Evolutionary conservation across 2,329 filamentous ascomycete species (phyloP), one percentile per base, ranked within the genome.

Genomic region (Niveomyces coronatus): DNA sequence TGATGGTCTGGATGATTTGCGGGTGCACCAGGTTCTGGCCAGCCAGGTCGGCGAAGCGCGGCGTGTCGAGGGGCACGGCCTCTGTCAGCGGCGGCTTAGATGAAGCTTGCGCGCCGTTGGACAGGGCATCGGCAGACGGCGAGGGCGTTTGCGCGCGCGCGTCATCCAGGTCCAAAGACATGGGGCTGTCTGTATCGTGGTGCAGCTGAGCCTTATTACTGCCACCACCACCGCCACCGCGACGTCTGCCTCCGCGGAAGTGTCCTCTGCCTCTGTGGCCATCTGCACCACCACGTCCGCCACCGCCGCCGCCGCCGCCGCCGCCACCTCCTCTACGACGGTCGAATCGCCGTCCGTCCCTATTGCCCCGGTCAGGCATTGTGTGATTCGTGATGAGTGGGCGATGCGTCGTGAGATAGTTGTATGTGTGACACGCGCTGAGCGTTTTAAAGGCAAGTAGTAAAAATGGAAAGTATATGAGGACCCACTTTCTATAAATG

Each of bases 1-100:
- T 61, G 51, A 71, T 64, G 47, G 68, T 63, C 48, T 66, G 47
- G 15, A 75, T 53, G 29, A 75, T 52, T 22, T 59, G 50, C 2
- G 65, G 64, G 47, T 72, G 54, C 26, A 73, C 60, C 16, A 66
- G 51, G 42, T 57, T 60, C 37, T 59, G 52, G 27, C 52, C 50
- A 8, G 53, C 53, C 7, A 72, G 56, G 20, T 70, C 65, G 36
- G 59, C 56, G 47, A 73, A 73, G 29, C 62, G 55, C 23, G 63
- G 64, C 4, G 63, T 65, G 46, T 65, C 65, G 4, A 57, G 47
- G 5, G 66, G 65, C 2, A 68, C 54, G 10, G 53, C 42, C 34
- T 55, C 57, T 9, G 56, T 54, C 18, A 63, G 54, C 19, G 55
- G 51, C 14, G 36, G 30, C 35, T 42, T 42, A 35, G 17, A 28